phyloP scores from a whole-genome alignment of 768 basidiomycete genomes.

The Amanita pseudoporphyria region DNA sequence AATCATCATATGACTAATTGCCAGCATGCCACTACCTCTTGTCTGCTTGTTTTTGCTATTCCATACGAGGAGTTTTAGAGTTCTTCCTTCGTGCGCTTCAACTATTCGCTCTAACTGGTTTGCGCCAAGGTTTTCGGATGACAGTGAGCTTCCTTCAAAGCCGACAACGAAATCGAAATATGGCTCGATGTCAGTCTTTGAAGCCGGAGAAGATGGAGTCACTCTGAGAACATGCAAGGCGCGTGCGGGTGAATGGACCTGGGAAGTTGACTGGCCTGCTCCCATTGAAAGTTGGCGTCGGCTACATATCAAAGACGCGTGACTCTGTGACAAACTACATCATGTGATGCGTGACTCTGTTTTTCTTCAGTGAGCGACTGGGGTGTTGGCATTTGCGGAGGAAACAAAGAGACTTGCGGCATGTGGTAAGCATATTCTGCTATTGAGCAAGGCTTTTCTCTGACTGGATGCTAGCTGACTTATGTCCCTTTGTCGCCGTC shows the following conservation, averaged over 20 bases:
- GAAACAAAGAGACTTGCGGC: slow-evolving; percentile 29
- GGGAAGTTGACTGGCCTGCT: slow-evolving; percentile 58
- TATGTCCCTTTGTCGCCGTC: slow-evolving; percentile 68
- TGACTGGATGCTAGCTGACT: slow-evolving; percentile 36
- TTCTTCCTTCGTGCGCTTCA: slow-evolving; percentile 67
- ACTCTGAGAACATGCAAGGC: slow-evolving; percentile 86
- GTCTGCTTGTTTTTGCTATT: slow-evolving; percentile 69
- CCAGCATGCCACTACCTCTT: slow-evolving; percentile 40
- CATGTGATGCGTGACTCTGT: not conserved
- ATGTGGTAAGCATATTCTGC: slow-evolving; percentile 38
- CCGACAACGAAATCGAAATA: slow-evolving; percentile 98
- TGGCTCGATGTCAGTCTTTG: slow-evolving; percentile 74
- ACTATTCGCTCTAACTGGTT: slow-evolving; percentile 71
- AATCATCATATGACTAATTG: slow-evolving; percentile 2
- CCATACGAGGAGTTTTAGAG: slow-evolving; percentile 71
- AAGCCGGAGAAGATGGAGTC: slow-evolving; percentile 83
- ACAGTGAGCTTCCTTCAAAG: slow-evolving; percentile 60
- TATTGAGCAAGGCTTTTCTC: not conserved
- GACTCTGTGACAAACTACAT: not conserved
- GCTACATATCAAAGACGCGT: not conserved
- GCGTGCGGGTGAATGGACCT: slow-evolving; percentile 42
- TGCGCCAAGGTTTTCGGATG: slow-evolving; percentile 52
- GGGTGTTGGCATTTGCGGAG: too few species aligned
- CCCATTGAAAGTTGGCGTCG: slow-evolving; percentile 38
- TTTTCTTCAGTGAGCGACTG: not conserved